phyloP scores from a whole-genome alignment of 139 green algal genomes.

The Bryopsis sp. region DNA sequence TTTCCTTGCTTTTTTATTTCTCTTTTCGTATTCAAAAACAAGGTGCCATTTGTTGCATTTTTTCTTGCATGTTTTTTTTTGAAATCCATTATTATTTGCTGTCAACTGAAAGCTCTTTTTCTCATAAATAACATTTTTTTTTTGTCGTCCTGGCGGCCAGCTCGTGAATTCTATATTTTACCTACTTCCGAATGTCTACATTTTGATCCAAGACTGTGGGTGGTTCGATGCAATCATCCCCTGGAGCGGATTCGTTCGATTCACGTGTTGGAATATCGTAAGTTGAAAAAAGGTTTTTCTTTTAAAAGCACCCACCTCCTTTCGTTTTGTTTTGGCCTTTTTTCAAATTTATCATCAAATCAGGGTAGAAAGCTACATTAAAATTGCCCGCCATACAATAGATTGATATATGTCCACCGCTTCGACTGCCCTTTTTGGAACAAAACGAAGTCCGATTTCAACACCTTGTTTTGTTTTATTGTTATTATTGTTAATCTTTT shows the following conservation, averaged over 20 bases:
- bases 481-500: too few relatives aligned
- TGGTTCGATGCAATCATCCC: neutral
- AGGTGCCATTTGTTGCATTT: neutral
- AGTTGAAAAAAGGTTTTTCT: neutral
- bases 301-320: neutral
- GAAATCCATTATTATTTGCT: neutral
- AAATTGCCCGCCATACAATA: neutral
- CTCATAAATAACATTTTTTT: too few relatives aligned
- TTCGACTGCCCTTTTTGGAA: neutral
- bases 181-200: conserved; percentile 13
- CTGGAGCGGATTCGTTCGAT: conserved; percentile 9
- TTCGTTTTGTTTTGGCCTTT: neutral
- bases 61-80: neutral
- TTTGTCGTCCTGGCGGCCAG: neutral
- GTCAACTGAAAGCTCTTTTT: too few relatives aligned
- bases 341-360: conserved; percentile 13
- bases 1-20: too few relatives aligned
- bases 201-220: conserved; percentile 5
- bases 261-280: conserved; percentile 19
- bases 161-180: conserved; percentile 15
- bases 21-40: neutral
- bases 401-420: neutral
- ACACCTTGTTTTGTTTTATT: neutral
- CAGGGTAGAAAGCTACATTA: neutral
- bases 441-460: neutral